Evolutionary conservation across 768 basidiomycete genomes (phyloP).

Genomic region (Xerocomellus amylosporus): DNA sequence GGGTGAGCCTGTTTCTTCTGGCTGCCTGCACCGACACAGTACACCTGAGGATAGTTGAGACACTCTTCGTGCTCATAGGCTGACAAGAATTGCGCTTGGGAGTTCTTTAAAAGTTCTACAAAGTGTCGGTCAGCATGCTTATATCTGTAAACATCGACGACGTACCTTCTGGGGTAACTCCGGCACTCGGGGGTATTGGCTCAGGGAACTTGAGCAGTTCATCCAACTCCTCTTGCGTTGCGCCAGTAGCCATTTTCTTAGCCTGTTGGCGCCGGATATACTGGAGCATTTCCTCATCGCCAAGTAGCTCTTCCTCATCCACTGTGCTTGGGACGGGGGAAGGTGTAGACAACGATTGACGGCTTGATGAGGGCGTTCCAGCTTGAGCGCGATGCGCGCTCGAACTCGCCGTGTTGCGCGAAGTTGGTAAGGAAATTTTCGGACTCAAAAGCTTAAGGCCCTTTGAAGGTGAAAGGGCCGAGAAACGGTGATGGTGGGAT

Average conservation of each 20-base stretch:
- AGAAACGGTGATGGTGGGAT: constrained; percentile 62
- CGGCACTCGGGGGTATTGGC: constrained; percentile 67
- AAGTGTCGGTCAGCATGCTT: constrained; percentile 7
- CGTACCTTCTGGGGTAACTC: constrained; percentile 70
- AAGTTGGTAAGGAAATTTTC: constrained; percentile 62
- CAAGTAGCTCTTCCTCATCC: constrained; percentile 83
- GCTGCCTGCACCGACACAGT: constrained; percentile 74
- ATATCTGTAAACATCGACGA: constrained; percentile 12
- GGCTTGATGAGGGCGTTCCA: constrained; percentile 64
- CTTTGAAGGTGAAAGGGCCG: constrained; percentile 82
- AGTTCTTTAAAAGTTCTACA: constrained; percentile 63
- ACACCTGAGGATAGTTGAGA: constrained; percentile 80
- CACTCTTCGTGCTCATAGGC: constrained; percentile 91
- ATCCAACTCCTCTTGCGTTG: constrained; percentile 84
- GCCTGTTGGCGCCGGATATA: constrained; percentile 90
- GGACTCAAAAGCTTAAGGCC: constrained; percentile 78
- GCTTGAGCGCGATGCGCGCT: constrained; percentile 50
- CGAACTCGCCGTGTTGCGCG: constrained; percentile 44
- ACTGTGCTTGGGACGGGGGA: constrained; percentile 76
- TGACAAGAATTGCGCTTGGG: constrained; percentile 69
- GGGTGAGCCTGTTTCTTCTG: constrained; percentile 80
- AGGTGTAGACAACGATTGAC: constrained; percentile 77
- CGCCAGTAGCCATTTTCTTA: constrained; percentile 79
- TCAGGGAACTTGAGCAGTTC: constrained; percentile 91
- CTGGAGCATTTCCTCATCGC: constrained; percentile 96